phyloP scores from a whole-genome alignment of 1,284 basidiomycete genomes.

The Trichosporon ovoides region DNA sequence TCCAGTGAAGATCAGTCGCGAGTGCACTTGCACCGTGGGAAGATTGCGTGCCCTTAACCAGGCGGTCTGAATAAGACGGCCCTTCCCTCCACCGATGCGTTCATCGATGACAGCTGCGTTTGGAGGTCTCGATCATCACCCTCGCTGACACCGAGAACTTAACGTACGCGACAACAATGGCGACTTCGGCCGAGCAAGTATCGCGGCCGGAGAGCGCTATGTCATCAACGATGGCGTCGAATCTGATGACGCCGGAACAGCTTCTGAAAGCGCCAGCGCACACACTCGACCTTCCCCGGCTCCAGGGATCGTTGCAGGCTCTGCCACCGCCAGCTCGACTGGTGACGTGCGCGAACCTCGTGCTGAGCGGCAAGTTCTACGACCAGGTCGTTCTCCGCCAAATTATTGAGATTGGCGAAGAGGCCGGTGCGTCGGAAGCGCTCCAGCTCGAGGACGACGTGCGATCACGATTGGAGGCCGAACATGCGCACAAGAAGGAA shows the following conservation, averaged over 20 bases:
- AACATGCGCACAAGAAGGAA: neutral
- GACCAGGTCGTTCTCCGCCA: slow-evolving; percentile 28
- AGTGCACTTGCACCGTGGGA: neutral
- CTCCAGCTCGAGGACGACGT: slow-evolving; percentile 19
- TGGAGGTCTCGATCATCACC: neutral
- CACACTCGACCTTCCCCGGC: slow-evolving; percentile 1
- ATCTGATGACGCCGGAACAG: neutral
- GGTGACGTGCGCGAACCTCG: slow-evolving; percentile 19
- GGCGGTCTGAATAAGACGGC: neutral
- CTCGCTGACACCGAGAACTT: neutral
- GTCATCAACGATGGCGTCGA: slow-evolving; percentile 8
- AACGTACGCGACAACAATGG: neutral
- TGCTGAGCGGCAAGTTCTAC: slow-evolving; percentile 14
- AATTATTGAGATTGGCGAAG: slow-evolving; percentile 29
- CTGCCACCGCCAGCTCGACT: slow-evolving; percentile 8
- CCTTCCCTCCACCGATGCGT: neutral
- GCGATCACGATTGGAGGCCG: slow-evolving; percentile 9
- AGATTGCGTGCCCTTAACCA: too few species aligned
- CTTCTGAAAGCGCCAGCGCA: slow-evolving; percentile 11
- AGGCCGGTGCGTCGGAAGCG: slow-evolving; percentile 14
- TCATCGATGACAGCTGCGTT: slow-evolving; percentile 1
- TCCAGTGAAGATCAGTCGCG: neutral
- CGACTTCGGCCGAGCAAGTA: neutral
- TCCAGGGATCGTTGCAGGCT: slow-evolving; percentile 7
- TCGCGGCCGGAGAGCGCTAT: neutral